A percentile compares a stretch with the other conserved stretches of the same genome.
Conservation (phyloP, 257 asterid species). For the Fraxinus excelsior region DNA sequence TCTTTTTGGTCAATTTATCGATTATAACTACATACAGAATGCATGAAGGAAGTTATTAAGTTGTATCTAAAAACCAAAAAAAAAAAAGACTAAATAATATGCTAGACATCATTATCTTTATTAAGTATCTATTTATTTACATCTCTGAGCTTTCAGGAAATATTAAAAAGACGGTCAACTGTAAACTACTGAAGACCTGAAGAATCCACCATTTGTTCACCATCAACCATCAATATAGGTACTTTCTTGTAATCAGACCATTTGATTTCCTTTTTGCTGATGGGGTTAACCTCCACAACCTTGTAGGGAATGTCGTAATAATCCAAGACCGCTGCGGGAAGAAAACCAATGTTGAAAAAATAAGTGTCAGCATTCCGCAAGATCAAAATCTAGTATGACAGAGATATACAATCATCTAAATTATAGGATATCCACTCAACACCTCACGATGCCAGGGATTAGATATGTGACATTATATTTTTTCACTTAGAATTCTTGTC, state of each 20-base stretch:
- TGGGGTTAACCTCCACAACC: slow-evolving; percentile 92
- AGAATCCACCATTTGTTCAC: slow-evolving; percentile 84
- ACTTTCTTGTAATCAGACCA: slow-evolving; percentile 98
- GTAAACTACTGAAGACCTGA: slow-evolving; percentile 54
- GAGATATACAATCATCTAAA: not conserved
- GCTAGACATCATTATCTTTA: not conserved
- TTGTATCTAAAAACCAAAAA: slow-evolving; percentile 11
- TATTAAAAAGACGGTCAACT: not conserved
- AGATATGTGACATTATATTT: not conserved
- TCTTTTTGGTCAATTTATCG: slow-evolving; percentile 52
- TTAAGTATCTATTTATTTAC: not conserved
- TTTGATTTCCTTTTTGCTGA: slow-evolving; percentile 86
- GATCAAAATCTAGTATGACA: not conserved
- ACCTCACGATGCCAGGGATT: not conserved
- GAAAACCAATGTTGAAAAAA: not conserved
- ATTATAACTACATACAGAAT: slow-evolving; percentile 60
- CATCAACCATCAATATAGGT: slow-evolving; percentile 90
- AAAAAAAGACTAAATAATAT: not conserved
- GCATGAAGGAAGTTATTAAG: slow-evolving; percentile 1
- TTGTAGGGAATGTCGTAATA: slow-evolving; percentile 83
- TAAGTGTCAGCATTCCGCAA: not conserved
- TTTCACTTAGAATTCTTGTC: not conserved
- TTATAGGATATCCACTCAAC: not conserved
- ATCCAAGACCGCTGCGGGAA: slow-evolving; percentile 80
- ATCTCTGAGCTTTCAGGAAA: not conserved